Base-by-base conservation (phyloP, 805 yeast species). In the Candida mattraensis region DNA sequence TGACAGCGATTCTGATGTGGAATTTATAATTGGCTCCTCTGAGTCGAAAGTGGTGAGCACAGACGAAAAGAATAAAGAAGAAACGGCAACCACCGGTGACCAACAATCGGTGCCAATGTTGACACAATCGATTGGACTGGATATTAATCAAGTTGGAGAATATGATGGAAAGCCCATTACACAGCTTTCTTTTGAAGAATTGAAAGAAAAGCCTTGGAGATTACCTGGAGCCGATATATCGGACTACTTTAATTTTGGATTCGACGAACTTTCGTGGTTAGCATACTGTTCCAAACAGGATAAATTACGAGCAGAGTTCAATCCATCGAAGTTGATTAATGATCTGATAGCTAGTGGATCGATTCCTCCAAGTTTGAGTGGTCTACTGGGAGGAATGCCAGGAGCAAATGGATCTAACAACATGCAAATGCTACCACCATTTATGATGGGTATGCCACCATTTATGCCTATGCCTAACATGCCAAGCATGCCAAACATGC, bases 171-270 rank as follows among this genome's bases (percentile, higher is more conserved):
- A 77, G 48, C 95, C 95, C 4, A 67, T 93, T 31, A 86, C 95
- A 0, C 79, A 83, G 47, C 70, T 91, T 9, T 83, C 85, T 42
- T 71, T 91, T 8, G 91, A 83, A 42, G 83, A 80, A 35, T 65
- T 89, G 31, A 87, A 86, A 46, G 95, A 88, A 47, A 94, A 94
- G 64, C 99, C 99, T 7, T 93, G 99, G 99, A 76, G 99, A 56
- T 80, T 85, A 46, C 97, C 98, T 1, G 99, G 98, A 24, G 95
- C 96, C 3, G 97, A 93, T 62, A 65, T 87, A 25, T 76, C 95
- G 6, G 98, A 93, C 60, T 94, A 88, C 61, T 93, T 93, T 70
- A 93, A 93, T 64, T 93, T 80, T 54, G 99, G 99, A 2, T 93
- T 93, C 56, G 95, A 93, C 58, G 99, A 93, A 65, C 75, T 85